Evolutionary conservation across 345 rosid species (phyloP).

Genomic region (Melaleuca quinquenervia): DNA sequence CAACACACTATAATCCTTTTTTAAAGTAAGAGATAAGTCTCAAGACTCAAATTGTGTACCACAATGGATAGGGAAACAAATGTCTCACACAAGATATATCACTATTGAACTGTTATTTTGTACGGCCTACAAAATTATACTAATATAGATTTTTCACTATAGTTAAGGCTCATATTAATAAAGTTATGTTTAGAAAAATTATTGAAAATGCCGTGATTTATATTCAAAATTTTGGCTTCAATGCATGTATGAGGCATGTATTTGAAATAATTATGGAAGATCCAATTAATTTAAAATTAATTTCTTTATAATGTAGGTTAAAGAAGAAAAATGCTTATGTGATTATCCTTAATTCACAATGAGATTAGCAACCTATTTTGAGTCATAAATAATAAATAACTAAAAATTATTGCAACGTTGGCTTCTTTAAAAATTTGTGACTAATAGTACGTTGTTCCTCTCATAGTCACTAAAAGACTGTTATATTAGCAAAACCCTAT

Average conservation of each 20-base stretch:
- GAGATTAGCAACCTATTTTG: no score
- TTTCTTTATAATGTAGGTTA: neutral
- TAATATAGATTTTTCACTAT: neutral
- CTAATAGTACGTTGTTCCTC: no score
- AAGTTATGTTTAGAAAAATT: neutral
- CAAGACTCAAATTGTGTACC: neutral
- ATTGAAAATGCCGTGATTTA: neutral
- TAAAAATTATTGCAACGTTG: no score
- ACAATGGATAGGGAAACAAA: neutral
- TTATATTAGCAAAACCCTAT: neutral
- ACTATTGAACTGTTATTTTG: neutral
- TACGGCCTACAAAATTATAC: neutral
- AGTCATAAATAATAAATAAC: no score
- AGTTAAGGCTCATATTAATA: neutral
- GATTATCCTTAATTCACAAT: no score
- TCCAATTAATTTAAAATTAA: neutral
- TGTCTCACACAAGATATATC: neutral
- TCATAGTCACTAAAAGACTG: no score
- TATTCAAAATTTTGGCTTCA: neutral
- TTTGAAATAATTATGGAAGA: neutral
- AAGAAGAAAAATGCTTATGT: neutral
- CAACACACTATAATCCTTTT: neutral
- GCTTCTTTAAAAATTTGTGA: no score
- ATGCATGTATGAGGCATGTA: neutral
- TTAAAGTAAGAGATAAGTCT: neutral